Evolutionary conservation across 2,329 filamentous ascomycete species (phyloP).

Genomic region (Camptophora hylomeconis): DNA sequence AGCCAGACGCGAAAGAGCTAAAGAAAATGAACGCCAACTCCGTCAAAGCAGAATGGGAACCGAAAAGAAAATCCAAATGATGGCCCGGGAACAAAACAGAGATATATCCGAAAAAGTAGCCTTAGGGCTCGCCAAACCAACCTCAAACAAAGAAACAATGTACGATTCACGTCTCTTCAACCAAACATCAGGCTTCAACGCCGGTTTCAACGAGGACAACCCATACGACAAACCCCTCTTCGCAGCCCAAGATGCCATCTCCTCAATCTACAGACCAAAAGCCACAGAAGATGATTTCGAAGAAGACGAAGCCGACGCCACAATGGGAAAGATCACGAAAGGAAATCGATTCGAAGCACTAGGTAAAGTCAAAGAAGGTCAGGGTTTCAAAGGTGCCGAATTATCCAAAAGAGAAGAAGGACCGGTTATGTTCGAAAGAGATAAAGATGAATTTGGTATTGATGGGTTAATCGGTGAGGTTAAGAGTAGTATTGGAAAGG

Average conservation of each 20-base stretch:
- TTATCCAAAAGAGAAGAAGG: constrained; percentile 71
- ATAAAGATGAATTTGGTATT: constrained; percentile 78
- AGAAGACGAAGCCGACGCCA: constrained; percentile 54
- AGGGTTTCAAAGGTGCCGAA: constrained; percentile 74
- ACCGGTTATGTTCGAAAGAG: constrained; percentile 93
- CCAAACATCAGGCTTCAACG: constrained; percentile 77
- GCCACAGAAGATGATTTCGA: constrained; percentile 61
- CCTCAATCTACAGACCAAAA: constrained; percentile 78
- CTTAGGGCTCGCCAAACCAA: constrained; percentile 85
- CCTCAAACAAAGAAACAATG: constrained; percentile 84
- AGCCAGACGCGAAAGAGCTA: constrained; percentile 61
- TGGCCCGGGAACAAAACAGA: constrained; percentile 88
- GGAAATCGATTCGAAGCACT: constrained; percentile 76
- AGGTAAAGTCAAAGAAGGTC: constrained; percentile 62
- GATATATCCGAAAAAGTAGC: constrained; percentile 97
- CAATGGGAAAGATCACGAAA: constrained; percentile 81
- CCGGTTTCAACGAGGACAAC: constrained; percentile 95
- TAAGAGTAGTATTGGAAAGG: constrained; percentile 24
- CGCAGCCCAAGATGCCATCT: constrained; percentile 87
- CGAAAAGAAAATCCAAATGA: constrained; percentile 78
- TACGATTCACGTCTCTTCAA: constrained; percentile 95
- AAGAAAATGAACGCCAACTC: constrained; percentile 77
- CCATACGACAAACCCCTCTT: constrained; percentile 95
- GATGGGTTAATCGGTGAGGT: constrained; percentile 79
- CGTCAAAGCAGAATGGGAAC: constrained; percentile 92